Base-by-base conservation (phyloP, 768 basidiomycete species). In the Lactifluus pinguis region DNA sequence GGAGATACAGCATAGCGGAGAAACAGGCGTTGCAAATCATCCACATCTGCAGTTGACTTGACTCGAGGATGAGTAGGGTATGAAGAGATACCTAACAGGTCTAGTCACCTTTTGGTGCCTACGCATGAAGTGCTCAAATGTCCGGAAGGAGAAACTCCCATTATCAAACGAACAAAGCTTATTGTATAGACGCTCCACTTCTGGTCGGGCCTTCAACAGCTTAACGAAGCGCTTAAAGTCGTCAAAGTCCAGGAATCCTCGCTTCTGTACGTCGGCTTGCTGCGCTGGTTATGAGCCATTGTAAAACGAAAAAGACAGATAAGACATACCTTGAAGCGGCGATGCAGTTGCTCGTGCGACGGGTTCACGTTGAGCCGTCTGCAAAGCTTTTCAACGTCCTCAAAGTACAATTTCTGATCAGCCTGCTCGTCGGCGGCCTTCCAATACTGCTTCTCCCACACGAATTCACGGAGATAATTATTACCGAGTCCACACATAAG, bases 391-490 rank as follows among this genome's bases (percentile, higher is more conserved):
- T 87, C 83, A 6, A 90, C 80, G 64, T 93, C 87, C 11, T 81
- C 82, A 62, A 90, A 88, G 48, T 80, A 80, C 45, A 92, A 69
- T 53, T 77, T 77, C 62, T 84, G 79, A 68, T 87, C 85, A 6
- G 78, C 76, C 47, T 79, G 75, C 41, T 80, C 76, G 63, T 87
- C 86, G 0, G 85, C 82, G 14, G 80, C 81, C 68, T 85, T 89
- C 90, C 91, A 92, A 69, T 86, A 89, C 70, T 86, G 86, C 57
- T 82, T 79, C 73, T 90, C 83, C 91, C 90, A 93, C 10, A 90
- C 75, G 0, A 78, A 76, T 63, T 88, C 81, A 25, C 87, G 73
- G 57, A 84, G 74, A 61, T 86, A 84, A 34, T 80, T 72, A 57
- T 85, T 79, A 13, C 83, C 85, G 0, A 83, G 74, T 0, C 86